These are phyloP conservation scores for Zopfochytrium polystomum DNA, from an alignment of 371 early-diverging fungal genomes.

Conservation along the genomic window DNA sequence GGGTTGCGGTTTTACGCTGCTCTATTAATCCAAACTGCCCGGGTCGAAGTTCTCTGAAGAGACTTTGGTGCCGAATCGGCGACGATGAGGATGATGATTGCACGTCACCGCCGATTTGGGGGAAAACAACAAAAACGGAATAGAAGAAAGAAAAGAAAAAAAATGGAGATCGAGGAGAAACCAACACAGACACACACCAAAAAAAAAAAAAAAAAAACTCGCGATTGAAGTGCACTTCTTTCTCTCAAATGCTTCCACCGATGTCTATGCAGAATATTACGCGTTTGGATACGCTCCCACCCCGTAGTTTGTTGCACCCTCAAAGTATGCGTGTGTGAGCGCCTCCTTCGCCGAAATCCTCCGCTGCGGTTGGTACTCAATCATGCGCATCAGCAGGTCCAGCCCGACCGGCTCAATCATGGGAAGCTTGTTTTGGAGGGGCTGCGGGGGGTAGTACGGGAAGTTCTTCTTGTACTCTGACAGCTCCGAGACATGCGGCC, in stretches of 20 bases:
- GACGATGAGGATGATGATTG: too few species aligned
- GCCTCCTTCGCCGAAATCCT: conserved; percentile 86
- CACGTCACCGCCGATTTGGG: too few species aligned
- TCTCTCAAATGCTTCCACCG: too few species aligned
- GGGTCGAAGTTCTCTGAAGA: too few species aligned
- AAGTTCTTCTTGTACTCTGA: conserved; percentile 79
- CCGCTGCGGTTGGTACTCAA: conserved; percentile 78
- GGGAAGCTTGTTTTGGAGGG: too few species aligned
- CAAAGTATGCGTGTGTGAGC: conserved; percentile 74
- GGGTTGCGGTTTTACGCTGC: too few species aligned
- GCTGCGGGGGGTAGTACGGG: conserved; percentile 71
- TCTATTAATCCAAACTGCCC: too few species aligned
- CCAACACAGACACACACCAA: neutral
- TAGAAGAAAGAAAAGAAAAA: neutral
- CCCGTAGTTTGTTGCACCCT: conserved; percentile 12
- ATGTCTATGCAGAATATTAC: too few species aligned
- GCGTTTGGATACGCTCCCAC: too few species aligned
- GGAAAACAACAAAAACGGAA: neutral
- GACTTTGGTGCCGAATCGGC: too few species aligned
- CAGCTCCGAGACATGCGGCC: conserved; percentile 87
- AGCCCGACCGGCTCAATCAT: conserved; percentile 76
- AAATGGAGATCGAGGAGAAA: neutral
- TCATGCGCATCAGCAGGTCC: too few species aligned
- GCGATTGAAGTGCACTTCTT: too few species aligned
- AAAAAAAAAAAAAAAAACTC: conserved; percentile 3